Evolutionary conservation across 768 basidiomycete genomes (phyloP), one percentile per base, ranked within the genome.

Genomic region (Arthromyces matolae): DNA sequence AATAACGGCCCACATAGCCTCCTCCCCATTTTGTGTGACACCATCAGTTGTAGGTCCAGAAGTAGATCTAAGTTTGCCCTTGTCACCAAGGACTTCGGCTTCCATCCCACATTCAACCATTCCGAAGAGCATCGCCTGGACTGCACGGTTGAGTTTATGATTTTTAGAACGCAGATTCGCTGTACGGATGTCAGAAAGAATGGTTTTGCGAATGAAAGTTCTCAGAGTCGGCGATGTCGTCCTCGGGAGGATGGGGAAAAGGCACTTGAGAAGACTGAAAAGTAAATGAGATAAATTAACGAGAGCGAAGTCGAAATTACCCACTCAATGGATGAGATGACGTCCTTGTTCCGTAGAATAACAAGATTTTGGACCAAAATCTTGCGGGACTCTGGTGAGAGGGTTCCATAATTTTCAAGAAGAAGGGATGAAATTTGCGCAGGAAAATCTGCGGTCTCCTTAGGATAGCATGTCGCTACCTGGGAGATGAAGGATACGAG

Each of bases 1-100:
- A 34, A 94, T 85, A 41, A 99, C 84, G 4, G 96, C 95, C 94
- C 95, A 98, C 84, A 96, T 89, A 3, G 94, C 93, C 57, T 97
- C 96, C 25, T 92, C 89, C 2, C 83, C 81, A 40, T 71, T 75
- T 45, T 69, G 65, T 23, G 66, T 64, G 10, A 66, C 61, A n/a
- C 64, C 64, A 50, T 76, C 72, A 20, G 59, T 61, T 1, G 69
- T 66, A 8, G 70, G 63, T 5, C 68, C 65, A 41, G 65, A 57
- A n/a, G 60, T 58, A 23, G 69, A 71, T 52, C 78, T 70, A n/a
- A 78, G 60, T 58, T 84, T 92, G 4, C 85, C 93, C 64, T 92
- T 93, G 71, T 93, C 84, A 9, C 91, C 89, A 13, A 83, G 62
- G 13, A 92, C 81, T 56, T 91, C 84, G 1, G 73, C 84, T 32